Evolutionary conservation across 306 rosid species (phyloP).

Genomic region (Trichosanthes cucumerina): DNA sequence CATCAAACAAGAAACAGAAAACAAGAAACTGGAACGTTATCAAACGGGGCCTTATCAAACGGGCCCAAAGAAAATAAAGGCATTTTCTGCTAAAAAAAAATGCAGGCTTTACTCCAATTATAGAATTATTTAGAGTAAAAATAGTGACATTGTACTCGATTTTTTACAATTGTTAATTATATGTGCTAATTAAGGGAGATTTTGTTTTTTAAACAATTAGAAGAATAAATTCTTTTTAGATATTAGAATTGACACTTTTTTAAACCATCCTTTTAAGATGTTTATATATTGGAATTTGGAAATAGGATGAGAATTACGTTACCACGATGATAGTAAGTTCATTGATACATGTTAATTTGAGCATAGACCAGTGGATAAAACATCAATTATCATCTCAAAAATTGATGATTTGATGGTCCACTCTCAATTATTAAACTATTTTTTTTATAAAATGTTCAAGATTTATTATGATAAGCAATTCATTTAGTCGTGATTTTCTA

Average conservation of each 20-base stretch:
- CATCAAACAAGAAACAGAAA: no score
- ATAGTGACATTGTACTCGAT: background rate
- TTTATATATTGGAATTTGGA: background rate
- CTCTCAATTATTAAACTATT: no score
- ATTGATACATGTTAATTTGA: no score
- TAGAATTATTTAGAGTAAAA: background rate
- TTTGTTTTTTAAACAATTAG: background rate
- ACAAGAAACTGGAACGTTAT: no score
- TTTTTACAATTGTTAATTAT: background rate
- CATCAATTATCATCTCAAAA: no score
- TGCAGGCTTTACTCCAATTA: background rate
- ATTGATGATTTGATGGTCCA: no score
- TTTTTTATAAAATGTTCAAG: no score
- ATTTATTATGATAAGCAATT: no score
- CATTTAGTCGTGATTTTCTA: no score
- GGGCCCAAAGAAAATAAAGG: background rate
- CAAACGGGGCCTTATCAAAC: no score
- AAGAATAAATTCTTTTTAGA: background rate
- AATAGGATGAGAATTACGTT: background rate
- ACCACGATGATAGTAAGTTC: background rate
- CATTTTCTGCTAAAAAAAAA: background rate
- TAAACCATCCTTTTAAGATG: background rate
- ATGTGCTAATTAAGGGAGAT: background rate
- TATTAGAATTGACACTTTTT: background rate
- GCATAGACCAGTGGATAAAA: no score